phyloP scores from a whole-genome alignment of 2,329 filamentous ascomycete genomes.

The Claviceps africana region DNA sequence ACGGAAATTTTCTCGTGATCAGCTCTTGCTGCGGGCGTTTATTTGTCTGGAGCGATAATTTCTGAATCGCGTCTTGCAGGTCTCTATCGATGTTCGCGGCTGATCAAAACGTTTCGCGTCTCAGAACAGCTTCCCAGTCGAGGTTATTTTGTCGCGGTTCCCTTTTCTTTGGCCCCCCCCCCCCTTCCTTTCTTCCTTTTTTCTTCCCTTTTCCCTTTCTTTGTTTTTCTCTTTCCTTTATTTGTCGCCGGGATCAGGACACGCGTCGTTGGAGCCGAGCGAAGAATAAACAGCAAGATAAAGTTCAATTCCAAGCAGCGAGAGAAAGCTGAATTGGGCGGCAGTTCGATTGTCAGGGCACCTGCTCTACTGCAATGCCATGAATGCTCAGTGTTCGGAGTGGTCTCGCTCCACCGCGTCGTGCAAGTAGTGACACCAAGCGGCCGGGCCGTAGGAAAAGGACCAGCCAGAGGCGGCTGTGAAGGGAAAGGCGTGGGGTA shows the following conservation, averaged over 20 bases:
- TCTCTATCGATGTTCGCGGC: neutral
- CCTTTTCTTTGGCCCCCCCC: neutral
- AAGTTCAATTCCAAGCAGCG: neutral
- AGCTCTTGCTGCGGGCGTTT: neutral
- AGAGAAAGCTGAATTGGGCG: neutral
- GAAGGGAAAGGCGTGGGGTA: neutral
- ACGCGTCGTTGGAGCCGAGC: neutral
- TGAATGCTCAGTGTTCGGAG: neutral
- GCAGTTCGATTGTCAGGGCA: neutral
- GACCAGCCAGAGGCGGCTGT: neutral
- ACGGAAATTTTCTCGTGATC: neutral
- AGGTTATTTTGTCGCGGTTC: neutral
- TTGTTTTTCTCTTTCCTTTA: neutral
- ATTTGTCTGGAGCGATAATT: neutral
- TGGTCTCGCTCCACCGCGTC: neutral
- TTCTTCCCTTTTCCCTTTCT: neutral
- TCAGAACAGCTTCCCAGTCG: neutral
- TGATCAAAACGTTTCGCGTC: neutral
- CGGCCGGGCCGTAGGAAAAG: neutral
- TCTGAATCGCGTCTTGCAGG: neutral
- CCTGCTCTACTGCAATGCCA: neutral
- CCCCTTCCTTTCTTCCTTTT: neutral
- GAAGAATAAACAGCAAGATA: neutral
- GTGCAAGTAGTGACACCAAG: neutral
- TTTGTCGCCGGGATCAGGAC: neutral